phyloP scores from a whole-genome alignment of 2,329 filamentous ascomycete species.

The Diaporthe amygdali region DNA sequence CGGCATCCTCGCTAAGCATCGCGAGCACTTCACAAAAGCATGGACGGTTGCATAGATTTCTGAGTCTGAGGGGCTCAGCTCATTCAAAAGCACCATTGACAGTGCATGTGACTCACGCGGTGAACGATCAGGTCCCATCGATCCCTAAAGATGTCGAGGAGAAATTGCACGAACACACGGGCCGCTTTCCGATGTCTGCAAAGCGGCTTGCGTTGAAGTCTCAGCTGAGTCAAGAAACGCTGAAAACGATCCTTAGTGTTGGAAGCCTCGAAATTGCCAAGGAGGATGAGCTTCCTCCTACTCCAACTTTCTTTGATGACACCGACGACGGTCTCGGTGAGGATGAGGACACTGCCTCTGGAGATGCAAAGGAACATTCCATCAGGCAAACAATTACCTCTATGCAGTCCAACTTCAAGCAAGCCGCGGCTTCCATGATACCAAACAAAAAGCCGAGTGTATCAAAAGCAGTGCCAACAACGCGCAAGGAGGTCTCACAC shows the following conservation, averaged over 20 bases:
- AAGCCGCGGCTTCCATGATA: constrained; percentile 35
- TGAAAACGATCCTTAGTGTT: constrained; percentile 57
- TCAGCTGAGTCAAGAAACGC: constrained; percentile 51
- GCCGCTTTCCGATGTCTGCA: constrained; percentile 39
- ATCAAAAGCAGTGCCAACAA: constrained; percentile 38
- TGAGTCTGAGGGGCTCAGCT: constrained; percentile 40
- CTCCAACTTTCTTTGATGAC: constrained; percentile 19
- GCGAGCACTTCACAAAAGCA: constrained; percentile 41
- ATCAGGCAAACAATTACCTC: constrained; percentile 33
- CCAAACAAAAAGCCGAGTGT: constrained; percentile 36
- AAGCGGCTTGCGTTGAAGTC: constrained; percentile 43
- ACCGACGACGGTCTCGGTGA: constrained; percentile 8
- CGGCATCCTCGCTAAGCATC: constrained; percentile 40
- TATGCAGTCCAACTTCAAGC: constrained; percentile 32
- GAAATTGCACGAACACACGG: constrained; percentile 41
- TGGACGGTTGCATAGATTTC: constrained; percentile 45
- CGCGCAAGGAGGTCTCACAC: constrained; percentile 19
- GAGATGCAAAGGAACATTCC: constrained; percentile 24
- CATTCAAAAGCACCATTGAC: constrained; percentile 36
- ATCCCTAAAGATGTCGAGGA: constrained; percentile 41
- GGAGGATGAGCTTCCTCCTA: constrained; percentile 29
- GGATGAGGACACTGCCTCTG: background rate
- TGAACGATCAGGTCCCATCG: constrained; percentile 40
- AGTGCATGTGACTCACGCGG: constrained; percentile 38
- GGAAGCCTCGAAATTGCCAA: constrained; percentile 46